These are phyloP conservation scores for Neopestalotiopsis sp. DNA, from an alignment of 2,329 filamentous ascomycete genomes.

Conservation along the genomic window DNA sequence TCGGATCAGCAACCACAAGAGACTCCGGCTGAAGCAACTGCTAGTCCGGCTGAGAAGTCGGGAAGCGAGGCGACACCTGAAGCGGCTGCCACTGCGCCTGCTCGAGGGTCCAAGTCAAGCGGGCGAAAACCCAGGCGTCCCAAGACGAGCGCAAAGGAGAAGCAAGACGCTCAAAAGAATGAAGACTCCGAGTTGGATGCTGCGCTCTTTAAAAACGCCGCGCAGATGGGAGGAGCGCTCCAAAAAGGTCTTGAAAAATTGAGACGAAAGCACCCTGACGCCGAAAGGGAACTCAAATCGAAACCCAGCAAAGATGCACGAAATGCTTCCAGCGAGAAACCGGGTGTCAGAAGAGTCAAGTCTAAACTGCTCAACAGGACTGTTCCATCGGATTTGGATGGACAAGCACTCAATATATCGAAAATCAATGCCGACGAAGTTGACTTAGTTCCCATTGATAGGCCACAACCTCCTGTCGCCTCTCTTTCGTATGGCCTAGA, in stretches of 20 bases:
- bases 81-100: not conserved
- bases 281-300: no score
- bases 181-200: not conserved
- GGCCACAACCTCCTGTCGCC: constrained; percentile 53
- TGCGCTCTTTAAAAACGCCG: not conserved
- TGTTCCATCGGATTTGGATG: not conserved
- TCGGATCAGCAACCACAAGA: constrained; percentile 1
- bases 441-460: constrained; percentile 37
- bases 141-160: no score
- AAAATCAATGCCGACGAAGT: constrained; percentile 33
- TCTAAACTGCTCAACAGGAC: not conserved
- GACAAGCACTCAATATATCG: constrained; percentile 11
- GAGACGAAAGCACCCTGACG: no score
- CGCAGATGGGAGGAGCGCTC: no score
- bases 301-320: not conserved
- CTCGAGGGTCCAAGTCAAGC: not conserved
- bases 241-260: no score
- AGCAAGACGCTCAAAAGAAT: no score
- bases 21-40: not conserved
- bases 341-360: not conserved
- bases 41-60: not conserved
- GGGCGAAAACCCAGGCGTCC: not conserved
- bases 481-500: constrained; percentile 76
- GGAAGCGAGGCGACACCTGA: not conserved
- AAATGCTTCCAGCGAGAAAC: not conserved